Evolutionary conservation across 2,329 filamentous ascomycete species (phyloP).

Genomic region (Aureobasidium melanogenum): DNA sequence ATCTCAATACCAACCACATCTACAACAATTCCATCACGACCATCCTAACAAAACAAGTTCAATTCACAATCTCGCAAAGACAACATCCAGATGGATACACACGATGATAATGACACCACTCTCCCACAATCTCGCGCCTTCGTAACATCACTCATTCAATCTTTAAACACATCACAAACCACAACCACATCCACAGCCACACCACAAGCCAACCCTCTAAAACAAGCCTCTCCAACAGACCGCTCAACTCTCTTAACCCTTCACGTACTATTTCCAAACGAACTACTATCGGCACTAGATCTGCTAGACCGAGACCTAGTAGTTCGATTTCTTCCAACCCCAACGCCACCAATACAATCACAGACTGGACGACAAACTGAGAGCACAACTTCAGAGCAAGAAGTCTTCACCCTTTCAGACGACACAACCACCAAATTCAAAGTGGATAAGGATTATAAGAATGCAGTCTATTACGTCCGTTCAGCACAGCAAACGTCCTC

Average conservation of each 20-base stretch:
- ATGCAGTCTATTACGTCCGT: slow-evolving; percentile 50
- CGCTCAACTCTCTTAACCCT: slow-evolving; percentile 60
- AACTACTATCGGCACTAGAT: slow-evolving; percentile 77
- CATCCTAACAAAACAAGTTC: background rate
- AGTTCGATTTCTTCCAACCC: slow-evolving; percentile 35
- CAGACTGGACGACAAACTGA: background rate
- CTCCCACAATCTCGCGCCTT: slow-evolving; percentile 14
- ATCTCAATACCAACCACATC: too few species aligned
- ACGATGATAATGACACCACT: background rate
- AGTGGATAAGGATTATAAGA: slow-evolving; percentile 13
- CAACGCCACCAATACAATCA: background rate
- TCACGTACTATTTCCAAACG: slow-evolving; percentile 74
- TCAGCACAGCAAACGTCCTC: slow-evolving; percentile 40
- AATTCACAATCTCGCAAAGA: too few species aligned
- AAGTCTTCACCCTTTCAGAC: background rate
- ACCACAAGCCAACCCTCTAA: slow-evolving; percentile 34
- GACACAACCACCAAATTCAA: background rate
- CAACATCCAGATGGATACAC: too few species aligned
- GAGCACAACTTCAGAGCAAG: background rate
- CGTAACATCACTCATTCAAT: slow-evolving; percentile 20
- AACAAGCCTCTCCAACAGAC: slow-evolving; percentile 18
- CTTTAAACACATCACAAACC: slow-evolving; percentile 14
- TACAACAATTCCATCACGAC: background rate
- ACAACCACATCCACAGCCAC: background rate
- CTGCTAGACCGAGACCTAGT: slow-evolving; percentile 73